These are phyloP conservation scores for Apiospora malaysiana DNA, from an alignment of 2,329 filamentous ascomycete genomes.

Conservation along the genomic window DNA sequence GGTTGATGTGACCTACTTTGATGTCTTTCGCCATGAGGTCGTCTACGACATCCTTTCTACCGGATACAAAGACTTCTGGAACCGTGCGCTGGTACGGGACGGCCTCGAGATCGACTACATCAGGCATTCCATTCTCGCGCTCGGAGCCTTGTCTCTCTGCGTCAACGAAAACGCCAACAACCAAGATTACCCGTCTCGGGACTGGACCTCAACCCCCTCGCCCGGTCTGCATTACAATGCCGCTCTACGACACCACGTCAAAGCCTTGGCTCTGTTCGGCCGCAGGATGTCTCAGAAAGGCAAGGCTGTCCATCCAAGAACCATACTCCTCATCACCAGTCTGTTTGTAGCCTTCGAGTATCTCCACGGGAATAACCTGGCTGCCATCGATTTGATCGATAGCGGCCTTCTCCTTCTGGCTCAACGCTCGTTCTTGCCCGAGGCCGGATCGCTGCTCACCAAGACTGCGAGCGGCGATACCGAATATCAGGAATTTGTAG, in stretches of 20 bases:
- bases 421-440: background rate
- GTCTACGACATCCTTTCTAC: slow-evolving; percentile 6
- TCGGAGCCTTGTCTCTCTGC: background rate
- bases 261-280: background rate
- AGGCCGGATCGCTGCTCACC: background rate
- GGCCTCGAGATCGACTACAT: slow-evolving; percentile 10
- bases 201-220: background rate
- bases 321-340: background rate
- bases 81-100: background rate
- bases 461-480: background rate
- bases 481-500: background rate
- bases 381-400: background rate
- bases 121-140: background rate
- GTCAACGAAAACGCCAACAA: slow-evolving; percentile 8
- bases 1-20: slow-evolving; percentile 1
- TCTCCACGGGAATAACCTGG: background rate
- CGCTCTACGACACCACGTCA: slow-evolving; percentile 1
- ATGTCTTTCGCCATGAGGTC: background rate
- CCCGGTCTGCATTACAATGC: background rate
- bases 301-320: background rate
- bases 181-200: background rate
- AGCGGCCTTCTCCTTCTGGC: background rate
- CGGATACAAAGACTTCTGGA: background rate
- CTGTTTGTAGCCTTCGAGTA: slow-evolving; percentile 3
- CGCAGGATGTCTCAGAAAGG: background rate